Base-by-base conservation (phyloP, 306 rosid species). In the Lathyrus sativus region DNA sequence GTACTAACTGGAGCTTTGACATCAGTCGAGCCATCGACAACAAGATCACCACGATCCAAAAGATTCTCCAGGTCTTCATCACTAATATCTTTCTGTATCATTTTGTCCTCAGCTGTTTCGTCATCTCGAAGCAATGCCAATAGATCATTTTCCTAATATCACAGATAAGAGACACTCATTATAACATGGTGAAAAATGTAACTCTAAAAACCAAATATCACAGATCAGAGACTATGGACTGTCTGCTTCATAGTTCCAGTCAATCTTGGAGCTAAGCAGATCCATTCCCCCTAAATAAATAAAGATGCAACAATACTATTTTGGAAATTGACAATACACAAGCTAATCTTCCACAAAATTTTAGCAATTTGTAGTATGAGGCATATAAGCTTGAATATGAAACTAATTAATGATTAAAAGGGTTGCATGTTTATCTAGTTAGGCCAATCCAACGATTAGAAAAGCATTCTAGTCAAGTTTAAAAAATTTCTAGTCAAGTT, bases 1-100 rank as follows among this genome's bases (percentile, higher is more conserved):
- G 59, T 26, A 11, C 28, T 55, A 3, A 5, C 76, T n/a, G 80
- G 63, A 58, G 64, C 44, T 31, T 79, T 68, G 4, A 31, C 87
- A n/a, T 71, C 78, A 0, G 17, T 35, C 3, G 54, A 5, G 12
- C 79, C 11, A 15, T 53, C 37, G 59, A 13, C 18, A 53, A 79
- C 2, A 45, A 95, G 89, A 83, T 95, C 99, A 17, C 91, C 83
- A 58, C 97, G 97, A 62, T 95, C 96, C 83, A 90, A 56, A 37
- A 95, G 76, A 81, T 66, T 84, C 68, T 79, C 89, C 79, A 95
- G 67, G 80, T 95, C 92, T 54, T 84, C 85, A 4, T 88, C 87
- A 13, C 83, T 84, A 33, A 90, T 85, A 15, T 78, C 92, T 3
- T 88, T 88, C 37, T 88, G 99, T 51, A 95, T 65, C 83, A 79